phyloP scores from a whole-genome alignment of 1,284 basidiomycete genomes.

The Ganoderma lingzhi region DNA sequence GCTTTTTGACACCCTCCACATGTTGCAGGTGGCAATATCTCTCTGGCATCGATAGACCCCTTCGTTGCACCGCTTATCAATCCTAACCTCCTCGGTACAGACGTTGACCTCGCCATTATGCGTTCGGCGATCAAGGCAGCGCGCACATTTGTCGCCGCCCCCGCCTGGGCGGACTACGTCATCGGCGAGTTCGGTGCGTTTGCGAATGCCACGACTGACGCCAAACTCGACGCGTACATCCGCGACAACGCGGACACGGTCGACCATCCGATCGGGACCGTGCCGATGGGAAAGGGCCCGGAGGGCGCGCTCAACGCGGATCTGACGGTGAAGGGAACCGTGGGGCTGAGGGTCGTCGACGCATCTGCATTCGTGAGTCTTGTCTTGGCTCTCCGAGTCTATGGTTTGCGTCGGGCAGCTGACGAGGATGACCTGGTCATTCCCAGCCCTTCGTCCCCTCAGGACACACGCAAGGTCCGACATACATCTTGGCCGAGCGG shows the following conservation, averaged over 20 bases:
- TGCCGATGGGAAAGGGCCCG: slow-evolving; percentile 29
- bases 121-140: not conserved
- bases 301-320: slow-evolving; percentile 60
- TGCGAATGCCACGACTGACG: slow-evolving; percentile 32
- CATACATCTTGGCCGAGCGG: slow-evolving; percentile 4
- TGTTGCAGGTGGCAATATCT: slow-evolving; percentile 35
- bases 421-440: not conserved
- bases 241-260: slow-evolving; percentile 28
- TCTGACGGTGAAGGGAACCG: slow-evolving; percentile 53
- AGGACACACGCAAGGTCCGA: slow-evolving; percentile 9
- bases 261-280: slow-evolving; percentile 36
- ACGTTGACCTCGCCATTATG: slow-evolving; percentile 23
- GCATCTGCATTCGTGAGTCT: slow-evolving; percentile 19
- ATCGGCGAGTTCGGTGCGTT: slow-evolving; percentile 26
- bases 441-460: slow-evolving; percentile 10
- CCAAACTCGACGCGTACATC: slow-evolving; percentile 28
- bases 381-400: not conserved
- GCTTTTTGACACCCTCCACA: not conserved
- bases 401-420: not conserved
- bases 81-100: slow-evolving; percentile 29
- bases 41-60: slow-evolving; percentile 33
- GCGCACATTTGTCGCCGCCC: slow-evolving; percentile 26
- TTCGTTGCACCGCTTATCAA: slow-evolving; percentile 37
- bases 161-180: slow-evolving; percentile 31
- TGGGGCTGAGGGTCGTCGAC: slow-evolving; percentile 25